Base-by-base conservation (phyloP, 2,329 filamentous ascomycete genomes). In the Monosporascus sp. region DNA sequence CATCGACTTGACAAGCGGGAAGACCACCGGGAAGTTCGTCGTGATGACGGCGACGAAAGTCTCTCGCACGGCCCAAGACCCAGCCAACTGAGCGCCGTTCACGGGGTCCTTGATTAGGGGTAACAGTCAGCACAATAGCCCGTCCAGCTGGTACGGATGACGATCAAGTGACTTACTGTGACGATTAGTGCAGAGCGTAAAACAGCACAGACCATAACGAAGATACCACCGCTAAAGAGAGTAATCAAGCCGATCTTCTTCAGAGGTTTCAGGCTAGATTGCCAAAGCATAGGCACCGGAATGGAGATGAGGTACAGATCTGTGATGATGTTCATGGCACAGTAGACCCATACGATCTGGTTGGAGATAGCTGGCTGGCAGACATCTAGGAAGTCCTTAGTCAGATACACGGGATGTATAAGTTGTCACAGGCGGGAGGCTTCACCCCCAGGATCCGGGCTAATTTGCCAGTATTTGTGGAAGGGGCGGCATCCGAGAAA, bases 291-390 rank as follows among this genome's bases (percentile, higher is more conserved):
- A 1, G 81, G 81, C 5, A 82, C 69, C 0, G 81, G 81, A 38
- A 85, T 83, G 26, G 75, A 74, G 52, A 85, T 77, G n/a, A 85
- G 70, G 57, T 84, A 85, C 1, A 83, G 50, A 57, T 85, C 83
- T 3, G 82, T 85, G 2, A 69, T 59, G 3, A 83, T 74, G 57
- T 84, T 85, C 55, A 79, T 66, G 14, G 71, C 66, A n/a, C 78
- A 75, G 3, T 74, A 75, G 14, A 77, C 72, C 62, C 76, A 78
- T 49, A 79, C 68, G 53, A 78, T 70, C 44, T 75, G 70, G 37
- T 68, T 70, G 2, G 76, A 75, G 14, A 79, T 69, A n/a, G 76
- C 77, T 0, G 74, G 71, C 52, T 78, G 76, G 61, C 77, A 79
- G 22, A 67, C 61, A 57, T 76, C 73, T 73, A 34, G 11, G 31